Evolutionary conservation across 2,329 filamentous ascomycete species (phyloP), one percentile per base, ranked within the genome.

Genomic region (Arthrobotrys musiformis): DNA sequence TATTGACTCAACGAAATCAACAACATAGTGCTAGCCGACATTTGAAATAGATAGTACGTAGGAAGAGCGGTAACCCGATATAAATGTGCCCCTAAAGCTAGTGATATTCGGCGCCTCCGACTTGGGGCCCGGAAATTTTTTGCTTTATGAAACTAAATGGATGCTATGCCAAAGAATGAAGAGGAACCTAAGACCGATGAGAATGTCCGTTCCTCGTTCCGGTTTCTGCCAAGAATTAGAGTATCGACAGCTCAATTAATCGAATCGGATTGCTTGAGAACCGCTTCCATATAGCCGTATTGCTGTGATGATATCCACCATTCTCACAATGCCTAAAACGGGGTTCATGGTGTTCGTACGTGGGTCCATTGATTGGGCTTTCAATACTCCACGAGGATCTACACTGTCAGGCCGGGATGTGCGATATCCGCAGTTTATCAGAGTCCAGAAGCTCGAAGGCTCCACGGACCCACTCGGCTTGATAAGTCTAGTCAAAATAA

Each of bases 361-460:
- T 13, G 9, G 7, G 13, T 19, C 5, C 22, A 5, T 61, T 35
- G 17, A 9, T 62, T 11, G 15, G 15, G n/a, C 1, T 4, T 30
- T 40, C 40, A 37, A 28, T 3, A 22, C 7, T n/a, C 2, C 19
- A 61, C 15, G 8, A 15, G 4, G 58, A 48, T 62, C 58, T 46
- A 19, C 37, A 13, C 37, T 62, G 58, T 48, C 58, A 62, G 42
- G 58, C 37, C 37, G 8, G 58, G 22, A 48, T 15, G 22, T 35
- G 46, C 58, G n/a, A 35, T 26, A 52, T 52, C 8, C 40, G 50
- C n/a, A 13, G 15, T n/a, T 37, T 42, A 40, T 42, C 17, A 58
- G 11, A 19, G 22, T 8, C 19, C 17, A 30, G 26, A 44, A 62
- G 37, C 37, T 19, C 54, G 17, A 19, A 58, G 19, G 54, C 54